phyloP scores from a whole-genome alignment of 768 basidiomycete species.

The Pholiota conissans region DNA sequence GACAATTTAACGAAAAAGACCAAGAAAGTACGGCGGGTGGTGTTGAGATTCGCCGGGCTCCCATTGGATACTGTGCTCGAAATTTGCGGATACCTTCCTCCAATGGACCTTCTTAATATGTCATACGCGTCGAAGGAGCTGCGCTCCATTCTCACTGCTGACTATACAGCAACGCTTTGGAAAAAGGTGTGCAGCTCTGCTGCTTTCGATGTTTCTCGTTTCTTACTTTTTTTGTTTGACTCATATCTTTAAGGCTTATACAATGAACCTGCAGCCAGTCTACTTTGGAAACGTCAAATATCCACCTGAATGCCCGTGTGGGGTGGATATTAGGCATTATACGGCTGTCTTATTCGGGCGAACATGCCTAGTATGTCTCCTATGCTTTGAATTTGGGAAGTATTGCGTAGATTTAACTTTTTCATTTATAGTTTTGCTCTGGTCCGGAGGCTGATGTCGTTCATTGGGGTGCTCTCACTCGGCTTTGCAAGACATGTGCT shows the following conservation, averaged over 20 bases:
- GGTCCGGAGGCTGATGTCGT: neutral
- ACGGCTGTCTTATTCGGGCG: neutral
- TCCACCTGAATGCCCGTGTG: neutral
- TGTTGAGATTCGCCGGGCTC: neutral
- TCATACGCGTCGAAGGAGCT: neutral
- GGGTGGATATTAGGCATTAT: neutral
- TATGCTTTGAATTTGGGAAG: neutral
- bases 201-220: neutral
- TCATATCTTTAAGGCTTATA: neutral
- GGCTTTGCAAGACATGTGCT: neutral
- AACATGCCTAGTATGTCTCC: neutral
- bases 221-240: neutral
- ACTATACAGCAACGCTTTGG: neutral
- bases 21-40: neutral
- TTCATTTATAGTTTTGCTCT: neutral
- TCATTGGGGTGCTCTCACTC: neutral
- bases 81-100: neutral
- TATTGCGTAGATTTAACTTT: neutral
- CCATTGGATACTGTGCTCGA: neutral
- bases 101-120: neutral
- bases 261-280: neutral
- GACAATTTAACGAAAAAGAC: neutral
- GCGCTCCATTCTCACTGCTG: neutral
- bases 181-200: neutral
- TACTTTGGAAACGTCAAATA: neutral